Percentiles rank a stretch among this genome's conserved stretches.
These are phyloP conservation scores for Myxozyma vanderwaltii DNA, from an alignment of 805 yeast genomes.

Conservation along the genomic window DNA sequence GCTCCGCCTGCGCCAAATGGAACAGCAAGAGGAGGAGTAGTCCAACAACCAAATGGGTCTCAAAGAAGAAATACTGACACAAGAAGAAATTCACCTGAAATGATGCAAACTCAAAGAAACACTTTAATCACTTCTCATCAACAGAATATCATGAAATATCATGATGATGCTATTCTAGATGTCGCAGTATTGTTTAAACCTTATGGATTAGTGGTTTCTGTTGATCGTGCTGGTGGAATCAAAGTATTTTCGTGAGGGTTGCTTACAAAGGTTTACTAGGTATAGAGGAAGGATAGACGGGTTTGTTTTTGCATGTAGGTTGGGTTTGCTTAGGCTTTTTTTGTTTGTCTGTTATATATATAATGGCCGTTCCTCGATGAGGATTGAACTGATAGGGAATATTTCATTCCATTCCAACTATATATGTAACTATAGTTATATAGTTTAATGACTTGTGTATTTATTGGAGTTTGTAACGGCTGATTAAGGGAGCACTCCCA, in stretches of 20 bases:
- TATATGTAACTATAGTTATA: too few species aligned
- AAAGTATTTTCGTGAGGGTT: slow-evolving; percentile 50
- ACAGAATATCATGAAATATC: slow-evolving; percentile 48
- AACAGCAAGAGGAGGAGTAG: slow-evolving; percentile 3
- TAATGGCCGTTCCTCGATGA: too few species aligned
- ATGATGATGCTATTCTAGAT: slow-evolving; percentile 55
- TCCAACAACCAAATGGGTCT: slow-evolving; percentile 8
- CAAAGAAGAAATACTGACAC: slow-evolving; percentile 17
- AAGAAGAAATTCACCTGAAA: slow-evolving; percentile 38
- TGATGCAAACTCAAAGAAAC: slow-evolving; percentile 41
- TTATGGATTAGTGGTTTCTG: slow-evolving; percentile 62
- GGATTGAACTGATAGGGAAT: too few species aligned
- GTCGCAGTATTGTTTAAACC: slow-evolving; percentile 53
- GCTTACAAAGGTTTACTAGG: not conserved
- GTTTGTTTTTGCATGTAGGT: too few species aligned
- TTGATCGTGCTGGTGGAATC: slow-evolving; percentile 66
- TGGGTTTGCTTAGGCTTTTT: too few species aligned
- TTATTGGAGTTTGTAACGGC: too few species aligned
- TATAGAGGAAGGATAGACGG: not conserved
- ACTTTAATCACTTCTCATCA: slow-evolving; percentile 50
- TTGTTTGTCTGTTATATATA: not conserved
- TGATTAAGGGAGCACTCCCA: too few species aligned
- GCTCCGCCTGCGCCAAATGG: slow-evolving; percentile 36
- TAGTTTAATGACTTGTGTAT: too few species aligned
- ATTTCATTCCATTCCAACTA: too few species aligned